Percentiles rank a stretch among this genome's conserved stretches.
Evolutionary conservation across 148 eudicot genomes (phyloP).

Genomic region (Chenopodium formosanum): DNA sequence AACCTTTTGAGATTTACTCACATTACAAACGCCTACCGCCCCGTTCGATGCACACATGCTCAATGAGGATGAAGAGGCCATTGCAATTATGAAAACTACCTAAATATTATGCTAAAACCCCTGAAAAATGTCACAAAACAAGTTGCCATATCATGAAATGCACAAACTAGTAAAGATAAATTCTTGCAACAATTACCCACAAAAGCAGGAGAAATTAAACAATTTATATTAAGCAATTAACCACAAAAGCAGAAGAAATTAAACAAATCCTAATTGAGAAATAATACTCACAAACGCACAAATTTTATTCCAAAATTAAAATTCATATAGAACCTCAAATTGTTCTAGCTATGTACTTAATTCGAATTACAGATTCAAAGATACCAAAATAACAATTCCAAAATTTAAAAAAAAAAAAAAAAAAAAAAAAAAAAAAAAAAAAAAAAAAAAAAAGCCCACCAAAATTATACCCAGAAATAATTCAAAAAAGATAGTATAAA

Average conservation of each 20-base stretch:
- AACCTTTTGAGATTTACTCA: constrained; percentile 16
- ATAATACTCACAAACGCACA: too few relatives aligned
- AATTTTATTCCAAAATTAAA: too few relatives aligned
- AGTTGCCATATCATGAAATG: background rate
- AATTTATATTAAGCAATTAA: background rate
- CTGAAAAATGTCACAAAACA: background rate
- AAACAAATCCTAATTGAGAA: background rate
- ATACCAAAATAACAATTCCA: too few relatives aligned
- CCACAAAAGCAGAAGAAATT: background rate
- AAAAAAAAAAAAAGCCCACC: too few relatives aligned
- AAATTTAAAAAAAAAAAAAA: too few relatives aligned
- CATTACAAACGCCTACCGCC: constrained; percentile 23
- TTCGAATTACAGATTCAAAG: too few relatives aligned
- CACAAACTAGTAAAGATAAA: background rate
- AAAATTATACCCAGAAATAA: background rate
- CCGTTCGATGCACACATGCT: constrained; percentile 38
- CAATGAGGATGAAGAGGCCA: constrained; percentile 49
- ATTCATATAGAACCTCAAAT: too few relatives aligned
- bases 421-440: too few relatives aligned
- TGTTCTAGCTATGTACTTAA: too few relatives aligned
- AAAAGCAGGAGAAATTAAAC: background rate
- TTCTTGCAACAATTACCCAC: background rate
- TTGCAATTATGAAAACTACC: constrained; percentile 21
- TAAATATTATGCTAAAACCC: constrained; percentile 2
- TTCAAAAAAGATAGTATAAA: background rate